Evolutionary conservation across 2,329 filamentous ascomycete genomes (phyloP).

Genomic region (Teratosphaeria viscida): DNA sequence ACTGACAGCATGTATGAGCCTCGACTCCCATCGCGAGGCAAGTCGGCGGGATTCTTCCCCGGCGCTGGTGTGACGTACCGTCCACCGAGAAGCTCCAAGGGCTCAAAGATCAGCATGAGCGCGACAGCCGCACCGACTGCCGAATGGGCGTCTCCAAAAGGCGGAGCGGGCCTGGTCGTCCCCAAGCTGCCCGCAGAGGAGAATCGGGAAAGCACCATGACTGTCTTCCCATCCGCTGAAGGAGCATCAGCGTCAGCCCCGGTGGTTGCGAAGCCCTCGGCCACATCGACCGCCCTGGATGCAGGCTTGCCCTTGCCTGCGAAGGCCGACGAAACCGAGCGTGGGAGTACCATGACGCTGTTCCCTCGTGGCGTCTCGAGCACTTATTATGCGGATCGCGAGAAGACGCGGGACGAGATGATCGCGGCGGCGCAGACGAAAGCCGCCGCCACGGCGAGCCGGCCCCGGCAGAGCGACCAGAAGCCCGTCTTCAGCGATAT

Average conservation of each 20-base stretch:
- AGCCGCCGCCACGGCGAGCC: neutral
- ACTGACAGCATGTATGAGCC: constrained; percentile 33
- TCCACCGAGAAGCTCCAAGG: constrained; percentile 12
- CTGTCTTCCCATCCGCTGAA: constrained; percentile 23
- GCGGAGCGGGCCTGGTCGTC: neutral
- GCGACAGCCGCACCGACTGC: constrained; percentile 14
- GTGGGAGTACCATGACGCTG: constrained; percentile 26
- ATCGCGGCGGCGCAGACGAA: neutral
- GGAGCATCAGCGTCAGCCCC: neutral
- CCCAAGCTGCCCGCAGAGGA: constrained; percentile 5
- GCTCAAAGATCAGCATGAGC: constrained; percentile 9
- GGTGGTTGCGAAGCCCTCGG: neutral
- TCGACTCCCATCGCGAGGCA: constrained; percentile 26
- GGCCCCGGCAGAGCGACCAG: constrained; percentile 31
- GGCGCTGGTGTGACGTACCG: constrained; percentile 20
- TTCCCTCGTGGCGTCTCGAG: constrained; percentile 27
- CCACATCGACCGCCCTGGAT: too few relatives aligned
- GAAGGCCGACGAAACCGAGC: constrained; percentile 10
- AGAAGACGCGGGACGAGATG: constrained; percentile 21
- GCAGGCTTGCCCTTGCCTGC: neutral
- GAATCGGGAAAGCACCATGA: constrained; percentile 24
- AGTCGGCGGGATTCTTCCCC: constrained; percentile 42
- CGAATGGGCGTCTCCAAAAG: constrained; percentile 14
- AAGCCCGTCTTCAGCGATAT: constrained; percentile 43
- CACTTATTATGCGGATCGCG: constrained; percentile 19